Evolutionary conservation across 768 basidiomycete genomes (phyloP).

Genomic region (Mycena rebaudengoi): DNA sequence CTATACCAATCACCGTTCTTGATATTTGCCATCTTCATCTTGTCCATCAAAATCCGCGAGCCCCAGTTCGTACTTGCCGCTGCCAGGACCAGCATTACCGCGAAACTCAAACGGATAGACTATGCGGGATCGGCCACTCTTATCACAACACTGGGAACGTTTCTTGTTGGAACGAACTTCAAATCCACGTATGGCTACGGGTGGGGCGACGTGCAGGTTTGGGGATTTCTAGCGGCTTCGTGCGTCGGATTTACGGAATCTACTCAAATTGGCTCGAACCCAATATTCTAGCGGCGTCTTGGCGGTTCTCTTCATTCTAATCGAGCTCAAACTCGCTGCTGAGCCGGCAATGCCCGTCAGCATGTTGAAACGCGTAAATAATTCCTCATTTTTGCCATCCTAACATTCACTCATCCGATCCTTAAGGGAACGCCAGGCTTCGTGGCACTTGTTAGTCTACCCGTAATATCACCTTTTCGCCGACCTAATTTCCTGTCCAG

Average conservation of each 20-base stretch:
- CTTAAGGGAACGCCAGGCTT: conserved; percentile 62
- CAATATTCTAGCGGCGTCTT: conserved; percentile 46
- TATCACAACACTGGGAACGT: conserved; percentile 54
- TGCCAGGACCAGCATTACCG: neutral
- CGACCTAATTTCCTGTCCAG: too few relatives aligned
- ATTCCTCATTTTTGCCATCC: conserved; percentile 37
- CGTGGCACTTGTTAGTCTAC: conserved; percentile 25
- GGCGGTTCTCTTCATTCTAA: conserved; percentile 57
- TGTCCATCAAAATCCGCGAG: conserved; percentile 25
- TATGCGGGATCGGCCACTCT: conserved; percentile 68
- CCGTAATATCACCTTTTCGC: too few relatives aligned
- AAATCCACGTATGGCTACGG: conserved; percentile 13
- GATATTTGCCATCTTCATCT: neutral
- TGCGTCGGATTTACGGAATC: neutral
- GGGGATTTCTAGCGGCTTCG: conserved; percentile 50
- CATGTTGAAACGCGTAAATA: conserved; percentile 21
- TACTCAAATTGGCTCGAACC: neutral
- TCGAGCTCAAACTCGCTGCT: conserved; percentile 62
- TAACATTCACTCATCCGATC: conserved; percentile 34
- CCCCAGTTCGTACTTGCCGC: conserved; percentile 17
- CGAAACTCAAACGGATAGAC: conserved; percentile 67
- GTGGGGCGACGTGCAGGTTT: conserved; percentile 60
- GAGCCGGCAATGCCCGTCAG: conserved; percentile 75
- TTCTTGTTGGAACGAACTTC: conserved; percentile 35
- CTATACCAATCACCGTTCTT: conserved; percentile 54